These are phyloP conservation scores for Neonectria sp. DNA, from an alignment of 2,329 filamentous ascomycete species.

Conservation along the genomic window DNA sequence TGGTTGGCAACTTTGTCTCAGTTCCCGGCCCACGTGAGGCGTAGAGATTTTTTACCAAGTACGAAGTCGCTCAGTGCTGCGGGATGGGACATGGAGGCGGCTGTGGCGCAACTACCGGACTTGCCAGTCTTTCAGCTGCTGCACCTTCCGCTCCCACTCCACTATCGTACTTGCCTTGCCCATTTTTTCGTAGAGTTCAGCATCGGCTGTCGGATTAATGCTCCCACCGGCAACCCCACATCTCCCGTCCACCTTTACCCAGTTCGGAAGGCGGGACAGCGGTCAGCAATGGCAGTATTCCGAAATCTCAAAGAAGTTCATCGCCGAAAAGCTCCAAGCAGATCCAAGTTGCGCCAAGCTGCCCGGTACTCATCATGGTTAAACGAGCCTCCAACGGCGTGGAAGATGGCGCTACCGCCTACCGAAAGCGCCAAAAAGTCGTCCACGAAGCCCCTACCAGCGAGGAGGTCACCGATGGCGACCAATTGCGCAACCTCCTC, in stretches of 20 bases:
- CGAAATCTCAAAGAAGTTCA: slow-evolving; percentile 52
- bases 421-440: slow-evolving; percentile 70
- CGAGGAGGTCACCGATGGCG: slow-evolving; percentile 73
- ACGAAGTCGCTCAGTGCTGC: background rate
- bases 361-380: slow-evolving; percentile 55
- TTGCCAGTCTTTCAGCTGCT: slow-evolving; percentile 7
- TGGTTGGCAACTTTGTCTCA: slow-evolving; percentile 47
- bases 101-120: slow-evolving; percentile 22
- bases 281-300: slow-evolving; percentile 54
- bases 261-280: slow-evolving; percentile 48
- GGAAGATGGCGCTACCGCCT: slow-evolving; percentile 57
- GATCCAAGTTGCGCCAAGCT: slow-evolving; percentile 39
- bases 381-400: slow-evolving; percentile 61
- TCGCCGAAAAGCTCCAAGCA: slow-evolving; percentile 17
- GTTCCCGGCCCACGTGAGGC: slow-evolving; percentile 40
- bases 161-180: background rate
- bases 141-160: background rate
- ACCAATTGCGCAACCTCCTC: slow-evolving; percentile 79
- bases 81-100: slow-evolving; percentile 3
- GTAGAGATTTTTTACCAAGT: slow-evolving; percentile 27
- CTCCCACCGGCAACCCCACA: slow-evolving; percentile 28
- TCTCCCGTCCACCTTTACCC: slow-evolving; percentile 4
- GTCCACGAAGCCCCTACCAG: slow-evolving; percentile 70
- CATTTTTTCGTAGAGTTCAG: background rate
- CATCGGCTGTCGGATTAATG: slow-evolving; percentile 33